Evolutionary conservation across 1,284 basidiomycete species (phyloP).

Genomic region (Microbotryum lychnidis-dioicae): DNA sequence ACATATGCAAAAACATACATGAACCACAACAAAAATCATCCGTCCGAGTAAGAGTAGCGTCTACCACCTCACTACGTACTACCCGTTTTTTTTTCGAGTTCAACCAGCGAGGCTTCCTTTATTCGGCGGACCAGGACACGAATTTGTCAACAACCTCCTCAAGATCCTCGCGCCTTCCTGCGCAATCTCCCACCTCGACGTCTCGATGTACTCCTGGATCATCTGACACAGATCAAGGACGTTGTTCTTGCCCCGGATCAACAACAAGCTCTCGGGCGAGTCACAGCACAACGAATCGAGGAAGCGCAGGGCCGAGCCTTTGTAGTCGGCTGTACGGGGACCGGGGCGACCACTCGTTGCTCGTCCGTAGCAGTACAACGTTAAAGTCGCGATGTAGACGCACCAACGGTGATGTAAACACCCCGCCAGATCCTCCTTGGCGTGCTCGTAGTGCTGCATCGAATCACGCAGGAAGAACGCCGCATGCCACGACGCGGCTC

Average conservation of each 20-base stretch:
- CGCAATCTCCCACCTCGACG: constrained; percentile 27
- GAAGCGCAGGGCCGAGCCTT: constrained; percentile 20
- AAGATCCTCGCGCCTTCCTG: neutral
- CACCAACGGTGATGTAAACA: constrained; percentile 30
- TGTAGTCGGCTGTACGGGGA: constrained; percentile 9
- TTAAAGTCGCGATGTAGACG: constrained; percentile 28
- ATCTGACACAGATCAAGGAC: constrained; percentile 24
- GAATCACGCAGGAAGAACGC: constrained; percentile 30
- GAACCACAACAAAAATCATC: too few relatives aligned
- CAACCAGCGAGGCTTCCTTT: too few relatives aligned
- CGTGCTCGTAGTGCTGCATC: constrained; percentile 27
- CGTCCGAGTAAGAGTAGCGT: too few relatives aligned
- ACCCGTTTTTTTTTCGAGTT: too few relatives aligned
- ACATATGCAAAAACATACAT: too few relatives aligned
- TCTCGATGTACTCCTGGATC: constrained; percentile 27
- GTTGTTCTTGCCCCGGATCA: constrained; percentile 22
- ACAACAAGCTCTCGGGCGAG: constrained; percentile 28
- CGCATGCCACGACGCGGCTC: constrained; percentile 34
- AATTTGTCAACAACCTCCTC: neutral
- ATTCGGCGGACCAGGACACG: too few relatives aligned
- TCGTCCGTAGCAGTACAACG: constrained; percentile 27
- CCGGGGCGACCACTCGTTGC: constrained; percentile 22
- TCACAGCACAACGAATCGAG: constrained; percentile 29
- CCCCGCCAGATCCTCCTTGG: constrained; percentile 28
- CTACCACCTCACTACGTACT: too few relatives aligned